A percentile compares a stretch with the other conserved stretches of the same genome.
Evolutionary conservation across 2,329 filamentous ascomycete species (phyloP).

Genomic region (Samsoniella hepiali): DNA sequence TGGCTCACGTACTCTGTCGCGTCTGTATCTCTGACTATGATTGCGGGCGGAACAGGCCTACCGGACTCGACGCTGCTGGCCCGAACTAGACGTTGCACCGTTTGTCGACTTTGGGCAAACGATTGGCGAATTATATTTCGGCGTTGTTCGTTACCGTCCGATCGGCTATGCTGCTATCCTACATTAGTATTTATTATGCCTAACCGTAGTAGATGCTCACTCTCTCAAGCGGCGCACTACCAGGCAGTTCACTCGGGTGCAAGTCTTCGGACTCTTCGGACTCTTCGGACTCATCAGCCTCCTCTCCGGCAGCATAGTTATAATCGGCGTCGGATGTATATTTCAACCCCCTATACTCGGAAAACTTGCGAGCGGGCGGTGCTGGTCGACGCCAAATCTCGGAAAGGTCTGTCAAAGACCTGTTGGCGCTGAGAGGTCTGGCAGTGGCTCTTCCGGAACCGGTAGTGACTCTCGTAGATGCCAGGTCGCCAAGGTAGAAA

Average conservation of each 20-base stretch:
- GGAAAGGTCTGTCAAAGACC: not conserved
- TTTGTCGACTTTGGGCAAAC: not conserved
- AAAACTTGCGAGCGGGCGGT: not conserved
- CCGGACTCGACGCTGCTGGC: not conserved
- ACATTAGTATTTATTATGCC: not conserved
- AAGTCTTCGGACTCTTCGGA: no score
- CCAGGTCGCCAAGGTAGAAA: not conserved
- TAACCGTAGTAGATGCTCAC: not conserved
- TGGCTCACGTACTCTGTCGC: not conserved
- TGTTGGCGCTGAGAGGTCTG: not conserved
- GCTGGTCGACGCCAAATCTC: not conserved
- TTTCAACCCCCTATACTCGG: not conserved
- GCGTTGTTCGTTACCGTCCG: not conserved
- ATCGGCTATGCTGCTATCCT: not conserved
- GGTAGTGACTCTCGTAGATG: not conserved
- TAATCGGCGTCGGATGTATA: not conserved
- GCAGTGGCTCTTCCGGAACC: not conserved
- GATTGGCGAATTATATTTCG: not conserved
- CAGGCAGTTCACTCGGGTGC: no score
- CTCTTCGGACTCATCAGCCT: not conserved
- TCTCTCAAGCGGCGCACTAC: not conserved
- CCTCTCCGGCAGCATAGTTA: not conserved
- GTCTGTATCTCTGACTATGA: not conserved
- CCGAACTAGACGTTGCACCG: not conserved
- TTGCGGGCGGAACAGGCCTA: not conserved